These are phyloP conservation scores for Cubamyces sp. DNA, from an alignment of 768 basidiomycete species.

Conservation along the genomic window DNA sequence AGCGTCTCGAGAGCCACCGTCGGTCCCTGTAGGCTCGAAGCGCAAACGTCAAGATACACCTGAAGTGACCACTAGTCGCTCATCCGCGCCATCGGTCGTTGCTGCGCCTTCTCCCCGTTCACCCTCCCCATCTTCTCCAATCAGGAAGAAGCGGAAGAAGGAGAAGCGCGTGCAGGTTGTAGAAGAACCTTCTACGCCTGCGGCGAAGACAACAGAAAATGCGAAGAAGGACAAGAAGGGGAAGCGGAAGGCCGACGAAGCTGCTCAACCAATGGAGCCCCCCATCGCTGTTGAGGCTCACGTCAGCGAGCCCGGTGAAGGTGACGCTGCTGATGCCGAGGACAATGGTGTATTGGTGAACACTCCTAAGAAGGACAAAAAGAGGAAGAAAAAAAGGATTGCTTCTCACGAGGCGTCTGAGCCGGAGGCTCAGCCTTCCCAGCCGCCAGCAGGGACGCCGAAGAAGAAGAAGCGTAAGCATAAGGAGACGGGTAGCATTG, in stretches of 20 bases:
- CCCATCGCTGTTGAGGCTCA: not conserved
- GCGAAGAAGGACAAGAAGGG: constrained; percentile 10
- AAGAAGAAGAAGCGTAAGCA: constrained; percentile 2
- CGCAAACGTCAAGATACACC: constrained; percentile 15
- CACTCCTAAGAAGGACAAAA: constrained; percentile 19
- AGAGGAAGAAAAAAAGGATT: constrained; percentile 19
- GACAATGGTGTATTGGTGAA: not conserved
- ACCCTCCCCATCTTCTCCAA: not conserved
- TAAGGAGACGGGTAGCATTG: not conserved
- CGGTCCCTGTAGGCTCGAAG: constrained; percentile 5
- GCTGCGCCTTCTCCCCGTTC: not conserved
- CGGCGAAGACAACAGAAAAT: not conserved
- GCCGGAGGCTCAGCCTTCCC: too few species aligned
- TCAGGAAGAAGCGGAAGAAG: constrained; percentile 36
- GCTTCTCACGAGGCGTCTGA: not conserved
- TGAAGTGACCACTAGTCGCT: not conserved
- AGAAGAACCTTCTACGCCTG: not conserved
- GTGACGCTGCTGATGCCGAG: constrained; percentile 1
- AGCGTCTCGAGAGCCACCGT: not conserved
- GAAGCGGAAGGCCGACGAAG: not conserved
- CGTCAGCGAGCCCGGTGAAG: not conserved
- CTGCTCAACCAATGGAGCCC: not conserved
- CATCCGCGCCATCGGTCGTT: not conserved
- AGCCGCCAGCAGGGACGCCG: not conserved
- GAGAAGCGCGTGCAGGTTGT: constrained; percentile 19